Base-by-base conservation (phyloP, 2,329 filamentous ascomycete genomes). In the Pestalotiopsis sp. region DNA sequence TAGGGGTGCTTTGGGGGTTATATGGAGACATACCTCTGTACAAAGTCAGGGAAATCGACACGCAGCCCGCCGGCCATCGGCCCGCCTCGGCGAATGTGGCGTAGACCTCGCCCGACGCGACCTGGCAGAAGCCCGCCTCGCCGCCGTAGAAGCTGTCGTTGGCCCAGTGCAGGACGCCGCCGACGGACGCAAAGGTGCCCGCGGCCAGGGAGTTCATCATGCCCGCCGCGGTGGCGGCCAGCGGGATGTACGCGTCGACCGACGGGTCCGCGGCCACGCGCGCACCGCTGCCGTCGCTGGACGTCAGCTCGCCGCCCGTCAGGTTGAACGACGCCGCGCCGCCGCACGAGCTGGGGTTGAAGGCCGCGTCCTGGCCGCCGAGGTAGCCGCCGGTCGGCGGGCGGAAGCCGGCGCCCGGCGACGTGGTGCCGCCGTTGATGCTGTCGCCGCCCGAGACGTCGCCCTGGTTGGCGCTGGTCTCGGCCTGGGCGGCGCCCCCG, bases 91-190 rank as follows among this genome's bases (percentile, higher is more conserved):
- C 67, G 63, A 76, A 77, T 14, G 68, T 71, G 23, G 68, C 68
- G 62, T 71, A 76, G 61, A 76, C 71, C 57, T 68, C 63, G 2
- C 74, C 76, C 2, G 58, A 49, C 7, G 56, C 9, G 25, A 72
- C 69, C 59, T 72, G 68, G 68, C 77, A 79, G 71, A 75, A 78
- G 5, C 70, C 69, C 2, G 77, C 75, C 41, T 70, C 59, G 25
- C 74, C 75, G 14, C 67, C 65, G 58, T 65, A 63, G 67, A 79
- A 79, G 5, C 60, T 67, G 4, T 23, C 52, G 66, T 78, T 75
- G 67, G 66, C 72, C 77, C 77, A 78, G 65, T 73, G 68, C 25
- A 79, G 69, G n/a, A 68, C 7, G 20, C 70, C 70, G 36, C 72
- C 64, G 41, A 73, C 62, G 4, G 73, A 67, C 23, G 68, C 71